These are phyloP conservation scores for Amaranthus hypochondriacus DNA, from an alignment of 148 eudicot genomes.

Conservation along the genomic window DNA sequence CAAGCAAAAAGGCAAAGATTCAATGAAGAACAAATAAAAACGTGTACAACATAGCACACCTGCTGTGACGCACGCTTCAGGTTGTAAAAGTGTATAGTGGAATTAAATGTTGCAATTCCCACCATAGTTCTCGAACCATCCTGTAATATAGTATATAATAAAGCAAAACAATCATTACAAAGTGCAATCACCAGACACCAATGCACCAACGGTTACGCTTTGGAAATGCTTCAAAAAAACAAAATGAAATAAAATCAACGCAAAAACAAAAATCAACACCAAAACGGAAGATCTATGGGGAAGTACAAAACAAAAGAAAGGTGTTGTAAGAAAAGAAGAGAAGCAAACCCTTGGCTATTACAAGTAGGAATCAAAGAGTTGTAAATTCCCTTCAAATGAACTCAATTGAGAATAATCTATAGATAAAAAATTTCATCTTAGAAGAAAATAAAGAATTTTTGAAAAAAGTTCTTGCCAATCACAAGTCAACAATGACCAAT, in stretches of 20 bases:
- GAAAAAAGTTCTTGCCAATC: neutral
- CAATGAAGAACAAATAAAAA: neutral
- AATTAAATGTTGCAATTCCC: conserved; percentile 92
- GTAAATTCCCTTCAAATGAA: neutral
- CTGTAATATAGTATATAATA: conserved; percentile 32
- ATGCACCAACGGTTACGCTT: neutral
- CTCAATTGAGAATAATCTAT: neutral
- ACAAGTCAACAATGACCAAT: no score
- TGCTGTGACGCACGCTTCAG: conserved; percentile 86
- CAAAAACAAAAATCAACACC: neutral
- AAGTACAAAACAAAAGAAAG: neutral
- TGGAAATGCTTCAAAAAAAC: neutral
- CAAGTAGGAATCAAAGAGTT: neutral
- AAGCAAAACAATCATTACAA: neutral
- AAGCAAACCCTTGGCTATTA: neutral
- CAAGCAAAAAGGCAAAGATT: neutral
- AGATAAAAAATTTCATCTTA: neutral
- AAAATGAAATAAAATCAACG: neutral
- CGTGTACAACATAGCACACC: conserved; percentile 35
- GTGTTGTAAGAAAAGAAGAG: neutral
- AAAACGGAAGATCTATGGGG: neutral
- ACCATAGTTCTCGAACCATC: conserved; percentile 88
- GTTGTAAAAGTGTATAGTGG: conserved; percentile 86
- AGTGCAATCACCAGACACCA: neutral
- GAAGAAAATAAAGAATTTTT: neutral